A percentile compares a stretch with the other conserved stretches of the same genome.
These are phyloP conservation scores for Pseudoperonospora humuli DNA, from an alignment of 352 stramenopile genomes.

Conservation along the genomic window DNA sequence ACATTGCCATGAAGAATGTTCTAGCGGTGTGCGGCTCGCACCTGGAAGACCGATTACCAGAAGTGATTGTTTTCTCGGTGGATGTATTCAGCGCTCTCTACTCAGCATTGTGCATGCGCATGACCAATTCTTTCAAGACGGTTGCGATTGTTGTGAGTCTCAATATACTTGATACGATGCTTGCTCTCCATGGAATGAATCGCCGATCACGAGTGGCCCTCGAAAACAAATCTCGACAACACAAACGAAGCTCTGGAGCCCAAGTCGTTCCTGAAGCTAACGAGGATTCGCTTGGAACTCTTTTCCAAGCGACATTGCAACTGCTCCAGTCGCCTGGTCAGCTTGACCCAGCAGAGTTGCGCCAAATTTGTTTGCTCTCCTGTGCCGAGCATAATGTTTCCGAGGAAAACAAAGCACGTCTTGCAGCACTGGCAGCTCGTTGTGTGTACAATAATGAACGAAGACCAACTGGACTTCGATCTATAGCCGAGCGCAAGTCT, in stretches of 20 bases:
- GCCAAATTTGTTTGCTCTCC: constrained; percentile 27
- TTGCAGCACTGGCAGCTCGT: constrained; percentile 18
- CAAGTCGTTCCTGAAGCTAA: neutral
- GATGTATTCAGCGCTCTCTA: constrained; percentile 40
- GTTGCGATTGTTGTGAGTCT: constrained; percentile 13
- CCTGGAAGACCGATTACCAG: constrained; percentile 21
- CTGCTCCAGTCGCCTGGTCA: constrained; percentile 23
- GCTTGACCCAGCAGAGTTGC: constrained; percentile 23
- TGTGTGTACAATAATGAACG: constrained; percentile 26
- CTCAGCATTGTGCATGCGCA: constrained; percentile 25
- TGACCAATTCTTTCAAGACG: constrained; percentile 21
- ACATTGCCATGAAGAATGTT: constrained; percentile 24
- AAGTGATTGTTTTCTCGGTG: constrained; percentile 31
- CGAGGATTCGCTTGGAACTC: constrained; percentile 14
- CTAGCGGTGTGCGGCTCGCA: constrained; percentile 20
- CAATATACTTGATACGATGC: constrained; percentile 10
- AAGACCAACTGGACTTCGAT: constrained; percentile 4
- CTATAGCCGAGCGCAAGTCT: constrained; percentile 20
- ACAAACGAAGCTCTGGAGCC: constrained; percentile 1
- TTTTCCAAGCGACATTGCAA: constrained; percentile 19
- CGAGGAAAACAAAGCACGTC: constrained; percentile 9
- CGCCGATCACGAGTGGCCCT: constrained; percentile 8
- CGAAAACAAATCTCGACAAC: constrained; percentile 6
- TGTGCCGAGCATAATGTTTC: constrained; percentile 23
- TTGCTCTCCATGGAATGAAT: constrained; percentile 22